Evolutionary conservation across 1,284 basidiomycete genomes (phyloP), one percentile per base, ranked within the genome.

Genomic region (Malassezia obtusa): DNA sequence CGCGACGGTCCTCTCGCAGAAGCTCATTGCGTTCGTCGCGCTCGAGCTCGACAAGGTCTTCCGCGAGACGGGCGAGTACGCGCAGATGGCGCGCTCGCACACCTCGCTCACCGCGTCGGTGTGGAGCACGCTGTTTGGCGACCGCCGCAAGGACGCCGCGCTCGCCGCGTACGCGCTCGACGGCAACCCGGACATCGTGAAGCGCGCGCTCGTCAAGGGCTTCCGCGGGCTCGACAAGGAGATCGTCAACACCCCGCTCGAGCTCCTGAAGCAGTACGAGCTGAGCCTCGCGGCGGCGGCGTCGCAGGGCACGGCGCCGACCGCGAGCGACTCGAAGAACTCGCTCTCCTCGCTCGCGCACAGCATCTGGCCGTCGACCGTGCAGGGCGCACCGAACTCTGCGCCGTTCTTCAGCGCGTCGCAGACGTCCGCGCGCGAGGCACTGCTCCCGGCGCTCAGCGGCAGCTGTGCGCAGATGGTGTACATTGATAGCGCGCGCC

Each of bases 1-100:
- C 1, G 89, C 87, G 4, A 81, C 83, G 52, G 79, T 95, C 26
- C 83, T 99, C 28, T 84, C 86, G 2, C 84, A 84, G 49, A 81
- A 86, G 54, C 81, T 98, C 55, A 87, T 96, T 58, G 87, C 87
- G 30, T 85, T 87, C 11, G 83, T 95, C 45, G 82, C 84, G 0
- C 78, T 89, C 44, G 85, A 92, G 67, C 80, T 98, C 25, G 76
- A 77, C 37, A 75, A 74, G 19, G 71, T 79, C 14, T 75, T 78
- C 59, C 70, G 76, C n/a, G 77, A 69, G 41, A 64, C 66, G 8
- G 70, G 67, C 35, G 68, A 69, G 41, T 73, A 73, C 47, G 67
- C 59, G 14, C 49, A 71, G 36, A 60, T 73, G 36, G 69, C 64
- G 24, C 63, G 63, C 37, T 59, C 62, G 25, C 65, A 68, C 40